Base-by-base conservation (phyloP, 2,329 filamentous ascomycete species). In the Calonectria henricotiae region DNA sequence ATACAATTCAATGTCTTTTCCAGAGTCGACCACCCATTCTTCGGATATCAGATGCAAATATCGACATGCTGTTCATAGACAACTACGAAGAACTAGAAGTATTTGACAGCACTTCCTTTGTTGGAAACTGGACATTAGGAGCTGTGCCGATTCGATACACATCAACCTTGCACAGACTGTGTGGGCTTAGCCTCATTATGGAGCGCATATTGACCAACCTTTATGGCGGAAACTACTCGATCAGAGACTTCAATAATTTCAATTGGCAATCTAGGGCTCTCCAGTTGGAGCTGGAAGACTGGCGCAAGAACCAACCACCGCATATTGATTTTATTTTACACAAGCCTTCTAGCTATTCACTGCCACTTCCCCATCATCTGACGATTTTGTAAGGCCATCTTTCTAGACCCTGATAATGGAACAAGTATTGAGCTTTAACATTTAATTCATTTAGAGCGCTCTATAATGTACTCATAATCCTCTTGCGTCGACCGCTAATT, bases 1-100 rank as follows among this genome's bases (percentile, higher is more conserved):
- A 89, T 70, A 89, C 89, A 71, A 83, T 89, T 8, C 87, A 90
- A 69, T 86, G 83, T 15, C 75, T 90, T 0, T 90, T 89, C 60
- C 86, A 88, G 72, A 88, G 88, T 0, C 84, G 87, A 0, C 88
- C 87, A 0, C 83, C 83, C 0, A 85, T 79, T 3, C 76, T 88
- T 6, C 84, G 85, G 9, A 82, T 86, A n/a, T 81, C 80, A 0
- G 85, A 88, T 27, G 82, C 82, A 0, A 78, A 82, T 11, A 85
- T 89, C 0, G 83, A 86, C 0, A 83, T 87, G 20, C 79, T 82
- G 6, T 87, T 88, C 27, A 78, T 84, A 1, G 86, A 89, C 62
- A 82, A 81, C 0, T 89, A 83, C 37, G 88, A 90, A 35, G 88
- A 90, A 71, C 79, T 87, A 0, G 87, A 89, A 64, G 79, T 83